Evolutionary conservation across 768 basidiomycete genomes (phyloP).

Genomic region (Grammothele lineata): DNA sequence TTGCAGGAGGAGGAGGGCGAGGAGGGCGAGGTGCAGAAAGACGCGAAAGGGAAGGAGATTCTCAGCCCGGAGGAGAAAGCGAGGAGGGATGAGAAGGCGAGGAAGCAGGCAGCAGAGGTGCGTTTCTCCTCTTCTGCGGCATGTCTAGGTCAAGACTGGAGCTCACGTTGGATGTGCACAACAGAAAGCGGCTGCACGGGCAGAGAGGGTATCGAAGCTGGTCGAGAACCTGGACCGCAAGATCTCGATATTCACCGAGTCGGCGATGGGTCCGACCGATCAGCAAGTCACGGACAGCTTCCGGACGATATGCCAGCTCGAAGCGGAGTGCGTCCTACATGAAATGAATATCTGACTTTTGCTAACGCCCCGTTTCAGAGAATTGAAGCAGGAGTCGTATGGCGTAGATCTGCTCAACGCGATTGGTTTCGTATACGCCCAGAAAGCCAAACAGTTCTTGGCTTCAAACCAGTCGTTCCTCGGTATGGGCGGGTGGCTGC

Average conservation of each 20-base stretch:
- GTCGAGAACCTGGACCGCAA: constrained; percentile 78
- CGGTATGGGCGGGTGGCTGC: constrained; percentile 90
- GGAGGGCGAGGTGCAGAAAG: constrained; percentile 39
- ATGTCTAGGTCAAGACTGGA: too few species aligned
- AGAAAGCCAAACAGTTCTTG: constrained; percentile 80
- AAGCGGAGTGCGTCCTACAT: constrained; percentile 66
- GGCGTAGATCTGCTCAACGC: constrained; percentile 83
- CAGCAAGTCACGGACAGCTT: constrained; percentile 67
- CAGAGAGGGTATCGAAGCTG: constrained; percentile 70
- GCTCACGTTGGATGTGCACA: too few species aligned
- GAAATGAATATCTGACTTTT: neutral
- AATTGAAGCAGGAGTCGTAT: constrained; percentile 82
- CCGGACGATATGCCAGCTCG: constrained; percentile 72
- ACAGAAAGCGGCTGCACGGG: constrained; percentile 77
- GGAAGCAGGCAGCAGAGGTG: constrained; percentile 67
- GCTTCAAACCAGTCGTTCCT: constrained; percentile 66
- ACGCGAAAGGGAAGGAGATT: constrained; percentile 44
- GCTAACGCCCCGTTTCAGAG: constrained; percentile 36
- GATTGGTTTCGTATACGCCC: constrained; percentile 79
- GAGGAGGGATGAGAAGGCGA: constrained; percentile 62
- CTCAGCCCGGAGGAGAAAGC: constrained; percentile 38
- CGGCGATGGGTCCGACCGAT: constrained; percentile 66
- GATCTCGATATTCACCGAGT: constrained; percentile 84
- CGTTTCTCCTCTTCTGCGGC: constrained; percentile 14
- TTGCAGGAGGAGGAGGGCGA: constrained; percentile 65